Percentiles rank a stretch among this genome's conserved stretches.
phyloP scores from a whole-genome alignment of 768 basidiomycete genomes.

The Boletus tomentosulus region DNA sequence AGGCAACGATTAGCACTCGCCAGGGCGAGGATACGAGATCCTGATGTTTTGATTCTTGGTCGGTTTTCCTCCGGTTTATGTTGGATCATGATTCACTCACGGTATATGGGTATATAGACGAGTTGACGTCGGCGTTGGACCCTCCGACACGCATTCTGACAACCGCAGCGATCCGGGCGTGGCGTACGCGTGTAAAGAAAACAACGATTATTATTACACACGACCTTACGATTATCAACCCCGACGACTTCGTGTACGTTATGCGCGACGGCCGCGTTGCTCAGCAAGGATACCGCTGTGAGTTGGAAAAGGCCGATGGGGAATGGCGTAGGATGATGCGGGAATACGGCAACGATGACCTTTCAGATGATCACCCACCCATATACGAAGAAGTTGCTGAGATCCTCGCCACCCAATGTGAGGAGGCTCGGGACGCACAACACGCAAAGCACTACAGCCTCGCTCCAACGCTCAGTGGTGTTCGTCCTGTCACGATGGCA shows the following conservation, averaged over 20 bases:
- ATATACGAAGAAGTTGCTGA: constrained; percentile 41
- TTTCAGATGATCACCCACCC: constrained; percentile 25
- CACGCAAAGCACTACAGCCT: constrained; percentile 39
- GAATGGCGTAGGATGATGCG: constrained; percentile 71
- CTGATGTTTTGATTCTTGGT: constrained; percentile 89
- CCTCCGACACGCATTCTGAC: constrained; percentile 83
- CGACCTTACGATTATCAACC: constrained; percentile 78
- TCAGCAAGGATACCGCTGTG: constrained; percentile 83
- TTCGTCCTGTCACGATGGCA: constrained; percentile 48
- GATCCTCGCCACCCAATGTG: constrained; percentile 43
- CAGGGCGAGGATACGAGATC: constrained; percentile 78
- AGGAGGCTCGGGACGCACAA: constrained; percentile 31
- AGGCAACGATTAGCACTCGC: constrained; percentile 88
- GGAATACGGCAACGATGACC: constrained; percentile 48
- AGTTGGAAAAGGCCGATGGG: constrained; percentile 61
- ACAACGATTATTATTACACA: constrained; percentile 73
- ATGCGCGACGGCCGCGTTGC: constrained; percentile 76
- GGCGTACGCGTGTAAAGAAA: constrained; percentile 57
- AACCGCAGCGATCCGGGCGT: constrained; percentile 63
- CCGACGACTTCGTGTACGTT: constrained; percentile 86
- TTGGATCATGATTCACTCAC: background rate
- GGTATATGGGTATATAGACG: constrained; percentile 42
- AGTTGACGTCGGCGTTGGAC: constrained; percentile 82
- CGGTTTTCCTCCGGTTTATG: constrained; percentile 25
- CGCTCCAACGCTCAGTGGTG: constrained; percentile 28